Percentiles rank a stretch among this genome's conserved stretches.
Conservation (phyloP, 148 eudicot genomes). For the Fagopyrum esculentum region DNA sequence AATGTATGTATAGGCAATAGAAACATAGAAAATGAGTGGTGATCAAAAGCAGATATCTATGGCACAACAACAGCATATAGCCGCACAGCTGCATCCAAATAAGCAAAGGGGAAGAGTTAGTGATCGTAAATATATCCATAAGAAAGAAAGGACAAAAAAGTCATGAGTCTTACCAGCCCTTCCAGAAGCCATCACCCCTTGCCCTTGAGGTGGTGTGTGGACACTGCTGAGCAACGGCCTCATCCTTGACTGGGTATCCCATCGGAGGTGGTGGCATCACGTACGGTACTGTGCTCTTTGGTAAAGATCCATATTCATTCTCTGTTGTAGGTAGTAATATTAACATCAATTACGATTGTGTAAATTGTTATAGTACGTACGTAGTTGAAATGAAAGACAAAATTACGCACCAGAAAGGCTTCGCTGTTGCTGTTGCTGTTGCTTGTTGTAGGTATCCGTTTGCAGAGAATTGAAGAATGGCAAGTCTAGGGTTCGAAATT, state of each 20-base stretch:
- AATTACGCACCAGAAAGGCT: too few relatives aligned
- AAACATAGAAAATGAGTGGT: too few relatives aligned
- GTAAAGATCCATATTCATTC: slow-evolving; percentile 1
- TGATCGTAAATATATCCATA: background rate
- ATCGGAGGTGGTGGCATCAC: slow-evolving; percentile 16
- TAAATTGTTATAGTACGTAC: too few relatives aligned
- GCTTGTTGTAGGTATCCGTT: too few relatives aligned
- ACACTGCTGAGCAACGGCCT: background rate
- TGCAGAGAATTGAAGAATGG: too few relatives aligned
- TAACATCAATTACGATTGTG: too few relatives aligned
- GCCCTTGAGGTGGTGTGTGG: slow-evolving; percentile 9
- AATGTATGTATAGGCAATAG: too few relatives aligned
- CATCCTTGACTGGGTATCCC: slow-evolving; percentile 11
- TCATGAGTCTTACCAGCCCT: slow-evolving; percentile 7
- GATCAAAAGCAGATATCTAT: slow-evolving; percentile 12
- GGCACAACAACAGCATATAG: slow-evolving; percentile 15
- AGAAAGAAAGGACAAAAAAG: background rate
- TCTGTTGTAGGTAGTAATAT: too few relatives aligned
- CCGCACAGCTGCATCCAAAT: slow-evolving; percentile 14
- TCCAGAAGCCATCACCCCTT: slow-evolving; percentile 18
- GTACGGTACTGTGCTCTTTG: slow-evolving; percentile 8
- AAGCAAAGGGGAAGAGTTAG: background rate
- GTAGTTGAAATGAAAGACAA: too few relatives aligned
- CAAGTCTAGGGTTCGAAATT: too few relatives aligned
- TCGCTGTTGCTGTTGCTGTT: too few relatives aligned